A percentile compares a stretch with the other conserved stretches of the same genome.
These are phyloP conservation scores for Primulina tabacum DNA, from an alignment of 257 asterid genomes.

Conservation along the genomic window DNA sequence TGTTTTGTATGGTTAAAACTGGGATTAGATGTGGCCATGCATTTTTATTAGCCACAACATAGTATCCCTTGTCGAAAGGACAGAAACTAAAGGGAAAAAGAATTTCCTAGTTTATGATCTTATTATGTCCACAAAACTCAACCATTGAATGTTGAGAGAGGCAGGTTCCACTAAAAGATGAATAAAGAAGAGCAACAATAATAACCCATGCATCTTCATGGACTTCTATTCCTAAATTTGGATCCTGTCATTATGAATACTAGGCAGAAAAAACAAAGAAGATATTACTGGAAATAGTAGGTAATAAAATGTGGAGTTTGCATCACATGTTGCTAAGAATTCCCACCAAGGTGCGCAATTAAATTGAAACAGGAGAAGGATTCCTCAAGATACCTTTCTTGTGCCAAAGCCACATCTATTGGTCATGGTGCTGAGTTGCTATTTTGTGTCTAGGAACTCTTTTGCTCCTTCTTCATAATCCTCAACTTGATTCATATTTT, in stretches of 20 bases:
- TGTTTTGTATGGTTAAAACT: conserved; percentile 5
- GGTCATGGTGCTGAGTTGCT: background rate
- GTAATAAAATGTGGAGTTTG: background rate
- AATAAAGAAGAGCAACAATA: background rate
- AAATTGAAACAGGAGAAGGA: background rate
- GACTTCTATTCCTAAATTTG: background rate
- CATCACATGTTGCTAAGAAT: background rate
- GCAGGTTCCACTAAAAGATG: background rate
- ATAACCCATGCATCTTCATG: background rate
- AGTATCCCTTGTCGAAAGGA: background rate
- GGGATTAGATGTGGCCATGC: background rate
- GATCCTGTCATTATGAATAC: background rate
- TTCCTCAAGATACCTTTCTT: background rate
- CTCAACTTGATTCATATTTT: background rate
- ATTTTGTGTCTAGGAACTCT: background rate
- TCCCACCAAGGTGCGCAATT: background rate
- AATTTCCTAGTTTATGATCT: background rate
- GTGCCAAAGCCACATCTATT: background rate
- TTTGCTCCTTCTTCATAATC: background rate
- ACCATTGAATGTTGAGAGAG: background rate
- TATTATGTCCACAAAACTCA: background rate
- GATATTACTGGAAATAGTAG: background rate
- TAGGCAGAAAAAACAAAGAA: background rate
- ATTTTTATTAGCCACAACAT: background rate
- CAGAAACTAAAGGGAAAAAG: background rate